Evolutionary conservation across 2,329 filamentous ascomycete species (phyloP).

Genomic region (Sordariomycetes sp.): DNA sequence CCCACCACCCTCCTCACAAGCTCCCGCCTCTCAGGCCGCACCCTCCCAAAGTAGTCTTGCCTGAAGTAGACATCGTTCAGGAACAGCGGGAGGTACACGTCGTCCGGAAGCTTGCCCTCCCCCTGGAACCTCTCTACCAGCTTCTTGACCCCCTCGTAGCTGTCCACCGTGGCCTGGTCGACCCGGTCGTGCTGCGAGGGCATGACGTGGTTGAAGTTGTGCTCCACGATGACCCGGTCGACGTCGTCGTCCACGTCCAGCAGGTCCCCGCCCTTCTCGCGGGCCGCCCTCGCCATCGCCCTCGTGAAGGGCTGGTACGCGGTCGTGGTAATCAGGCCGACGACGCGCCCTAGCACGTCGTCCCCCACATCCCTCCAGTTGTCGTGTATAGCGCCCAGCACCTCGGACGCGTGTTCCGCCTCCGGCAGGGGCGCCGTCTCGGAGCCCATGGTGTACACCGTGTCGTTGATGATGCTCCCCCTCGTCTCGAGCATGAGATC

Average conservation of each 20-base stretch:
- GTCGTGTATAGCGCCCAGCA: constrained; percentile 18
- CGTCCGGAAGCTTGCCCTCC: constrained; percentile 20
- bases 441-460: constrained; percentile 25
- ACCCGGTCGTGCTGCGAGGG: constrained; percentile 17
- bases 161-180: constrained; percentile 22
- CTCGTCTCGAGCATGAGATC: constrained; percentile 5
- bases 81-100: constrained; percentile 28
- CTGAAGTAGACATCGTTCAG: constrained; percentile 30
- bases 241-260: constrained; percentile 24
- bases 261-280: constrained; percentile 23
- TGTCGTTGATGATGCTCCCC: constrained; percentile 19
- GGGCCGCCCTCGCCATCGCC: constrained; percentile 18
- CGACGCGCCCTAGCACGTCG: constrained; percentile 1
- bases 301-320: constrained; percentile 28
- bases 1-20: constrained; percentile 21
- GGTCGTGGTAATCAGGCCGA: constrained; percentile 10
- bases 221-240: constrained; percentile 29
- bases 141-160: constrained; percentile 20
- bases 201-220: constrained; percentile 27
- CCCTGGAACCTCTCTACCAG: constrained; percentile 18
- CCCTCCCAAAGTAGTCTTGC: constrained; percentile 29
- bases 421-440: constrained; percentile 21
- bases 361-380: constrained; percentile 19
- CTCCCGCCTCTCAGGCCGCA: constrained; percentile 21
- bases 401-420: constrained; percentile 15